Conservation (phyloP, 352 stramenopile species). For the Phytophthora fragariaefolia region DNA sequence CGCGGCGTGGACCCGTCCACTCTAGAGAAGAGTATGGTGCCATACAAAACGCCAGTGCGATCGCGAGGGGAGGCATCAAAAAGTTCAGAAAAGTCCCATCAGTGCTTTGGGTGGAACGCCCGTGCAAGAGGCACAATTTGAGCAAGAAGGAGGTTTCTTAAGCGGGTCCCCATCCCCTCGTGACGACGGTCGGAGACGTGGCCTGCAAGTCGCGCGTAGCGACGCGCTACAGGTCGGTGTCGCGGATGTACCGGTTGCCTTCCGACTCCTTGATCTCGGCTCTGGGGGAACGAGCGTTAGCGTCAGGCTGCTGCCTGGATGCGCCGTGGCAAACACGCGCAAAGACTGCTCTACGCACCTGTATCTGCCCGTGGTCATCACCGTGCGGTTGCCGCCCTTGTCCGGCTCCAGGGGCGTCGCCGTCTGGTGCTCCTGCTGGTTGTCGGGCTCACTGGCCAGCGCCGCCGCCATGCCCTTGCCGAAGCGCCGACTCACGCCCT, state of each 20-base stretch:
- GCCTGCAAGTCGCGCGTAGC: too few relatives aligned
- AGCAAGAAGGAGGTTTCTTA: too few relatives aligned
- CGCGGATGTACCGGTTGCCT: slow-evolving; percentile 89
- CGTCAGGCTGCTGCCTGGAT: not conserved
- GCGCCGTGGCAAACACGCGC: not conserved
- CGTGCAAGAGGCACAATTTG: too few relatives aligned
- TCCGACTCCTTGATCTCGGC: slow-evolving; percentile 91
- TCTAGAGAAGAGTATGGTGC: not conserved
- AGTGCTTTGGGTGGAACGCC: too few relatives aligned
- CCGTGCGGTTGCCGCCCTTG: slow-evolving; percentile 63
- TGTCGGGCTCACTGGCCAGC: slow-evolving; percentile 37
- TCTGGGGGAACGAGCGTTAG: slow-evolving; percentile 31
- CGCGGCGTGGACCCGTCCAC: slow-evolving; percentile 9
- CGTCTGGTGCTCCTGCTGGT: slow-evolving; percentile 40
- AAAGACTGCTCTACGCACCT: slow-evolving; percentile 47
- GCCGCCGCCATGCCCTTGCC: slow-evolving; percentile 42
- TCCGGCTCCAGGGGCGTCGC: slow-evolving; percentile 48
- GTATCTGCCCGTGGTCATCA: slow-evolving; percentile 87
- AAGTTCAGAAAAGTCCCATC: too few relatives aligned
- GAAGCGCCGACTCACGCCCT: slow-evolving; percentile 79
- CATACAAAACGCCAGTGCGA: not conserved
- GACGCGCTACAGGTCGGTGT: slow-evolving; percentile 70
- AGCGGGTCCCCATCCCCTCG: too few relatives aligned
- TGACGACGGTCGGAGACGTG: too few relatives aligned
- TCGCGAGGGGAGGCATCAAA: not conserved